phyloP scores from a whole-genome alignment of 805 yeast species.

The Ogataea pilisensis region DNA sequence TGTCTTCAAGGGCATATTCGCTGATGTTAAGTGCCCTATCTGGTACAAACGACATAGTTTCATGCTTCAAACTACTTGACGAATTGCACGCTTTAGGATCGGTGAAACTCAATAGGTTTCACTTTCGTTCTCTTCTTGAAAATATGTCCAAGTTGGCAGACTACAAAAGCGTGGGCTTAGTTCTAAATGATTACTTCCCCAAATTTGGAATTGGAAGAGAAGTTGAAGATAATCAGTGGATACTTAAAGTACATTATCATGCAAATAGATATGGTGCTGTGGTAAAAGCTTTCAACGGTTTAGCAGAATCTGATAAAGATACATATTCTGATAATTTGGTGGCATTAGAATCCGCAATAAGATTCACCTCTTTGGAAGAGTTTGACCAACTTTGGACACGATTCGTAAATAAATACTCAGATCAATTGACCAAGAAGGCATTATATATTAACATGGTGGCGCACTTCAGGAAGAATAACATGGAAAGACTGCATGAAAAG shows the following conservation, averaged over 20 bases:
- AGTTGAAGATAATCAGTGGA: conserved; percentile 21
- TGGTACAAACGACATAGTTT: conserved; percentile 33
- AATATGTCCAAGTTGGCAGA: conserved; percentile 21
- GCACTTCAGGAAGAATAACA: conserved; percentile 15
- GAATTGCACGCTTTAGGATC: conserved; percentile 17
- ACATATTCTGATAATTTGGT: conserved; percentile 13
- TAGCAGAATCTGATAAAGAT: conserved; percentile 6
- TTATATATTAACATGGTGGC: conserved; percentile 20
- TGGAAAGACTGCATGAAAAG: conserved; percentile 10
- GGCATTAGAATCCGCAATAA: conserved; percentile 23
- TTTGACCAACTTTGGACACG: conserved; percentile 23
- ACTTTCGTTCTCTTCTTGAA: conserved; percentile 19
- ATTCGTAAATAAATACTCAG: conserved; percentile 6
- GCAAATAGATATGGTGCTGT: conserved; percentile 23
- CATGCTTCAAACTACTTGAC: conserved; percentile 32
- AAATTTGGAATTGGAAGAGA: conserved; percentile 16
- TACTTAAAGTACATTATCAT: conserved; percentile 21
- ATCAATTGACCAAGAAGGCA: conserved; percentile 13
- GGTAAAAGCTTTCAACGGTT: conserved; percentile 13
- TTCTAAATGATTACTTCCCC: conserved; percentile 22
- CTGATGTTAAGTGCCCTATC: conserved; percentile 34
- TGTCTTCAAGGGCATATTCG: conserved; percentile 29
- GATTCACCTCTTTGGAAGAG: conserved; percentile 9
- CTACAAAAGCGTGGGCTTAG: conserved; percentile 21
- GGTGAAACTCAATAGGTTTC: conserved; percentile 7